Evolutionary conservation across 2,329 filamentous ascomycete species (phyloP), one percentile per base, ranked within the genome.

Genomic region (Colletotrichum sp.): DNA sequence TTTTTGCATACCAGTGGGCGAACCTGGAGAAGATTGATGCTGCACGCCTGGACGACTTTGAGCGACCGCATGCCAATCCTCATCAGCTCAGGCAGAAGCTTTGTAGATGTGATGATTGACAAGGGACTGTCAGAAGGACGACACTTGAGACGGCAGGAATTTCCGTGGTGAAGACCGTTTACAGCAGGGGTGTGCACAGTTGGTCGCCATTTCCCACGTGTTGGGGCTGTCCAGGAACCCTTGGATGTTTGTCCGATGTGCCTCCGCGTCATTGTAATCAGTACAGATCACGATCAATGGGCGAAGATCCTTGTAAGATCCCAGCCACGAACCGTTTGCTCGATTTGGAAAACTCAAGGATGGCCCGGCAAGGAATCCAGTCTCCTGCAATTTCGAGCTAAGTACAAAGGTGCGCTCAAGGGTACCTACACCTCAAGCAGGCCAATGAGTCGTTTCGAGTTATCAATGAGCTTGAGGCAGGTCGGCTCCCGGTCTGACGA

Each of bases 401-500:
- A 21, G 6, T 13, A 21, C 18, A 5, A 52, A n/a, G n/a, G n/a
- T 52, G 6, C 10, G 6, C 44, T 21, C 44, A 13, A 21, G 1
- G 12, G 1, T 52, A 1, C n/a, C 18, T 16, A 34, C 10, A 67
- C n/a, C 12, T 55, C 44, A 18, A 55, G 64, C 2, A 32, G 26
- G 32, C 28, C 28, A 12, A 67, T 55, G 5, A 67, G 44, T 16
- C 44, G 15, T 8, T 55, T 67, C 12, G 64, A 34, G 13, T 67
- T 36, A 18, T 67, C 28, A 15, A 67, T 67, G 16, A 67, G 28
- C 39, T 32, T 67, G 18, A 55, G 32, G 26, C 64, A 67, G 13
- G 64, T 67, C 26, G 39, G 64, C 13, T 67, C 64, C 7, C 64
- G 24, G n/a, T 18, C 44, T 16, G 64, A 34, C 8, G 18, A 24